Conservation (phyloP, 2,329 filamentous ascomycete species). For the Westerdykella aurantiaca region DNA sequence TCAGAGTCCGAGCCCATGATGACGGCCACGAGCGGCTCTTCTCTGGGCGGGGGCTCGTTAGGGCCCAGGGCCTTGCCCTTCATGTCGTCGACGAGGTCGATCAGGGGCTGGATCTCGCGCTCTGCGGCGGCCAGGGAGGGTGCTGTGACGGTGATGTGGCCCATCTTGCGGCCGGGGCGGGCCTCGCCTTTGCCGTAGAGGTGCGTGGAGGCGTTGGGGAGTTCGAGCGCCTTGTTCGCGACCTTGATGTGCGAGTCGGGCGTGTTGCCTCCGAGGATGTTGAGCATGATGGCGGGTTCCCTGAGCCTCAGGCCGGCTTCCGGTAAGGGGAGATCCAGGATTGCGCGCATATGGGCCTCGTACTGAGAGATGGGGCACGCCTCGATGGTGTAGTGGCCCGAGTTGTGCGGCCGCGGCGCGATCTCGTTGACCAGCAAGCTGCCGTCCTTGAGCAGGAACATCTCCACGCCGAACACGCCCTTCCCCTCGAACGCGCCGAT, state of each 20-base stretch:
- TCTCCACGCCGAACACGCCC: constrained; percentile 92
- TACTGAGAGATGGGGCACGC: constrained; percentile 86
- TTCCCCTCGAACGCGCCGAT: constrained; percentile 77
- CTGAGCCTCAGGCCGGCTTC: constrained; percentile 50
- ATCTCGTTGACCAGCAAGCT: constrained; percentile 79
- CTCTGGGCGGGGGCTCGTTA: constrained; percentile 8
- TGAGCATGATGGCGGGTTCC: constrained; percentile 68
- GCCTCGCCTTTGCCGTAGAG: constrained; percentile 85
- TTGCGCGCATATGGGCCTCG: constrained; percentile 80
- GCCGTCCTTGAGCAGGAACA: constrained; percentile 76
- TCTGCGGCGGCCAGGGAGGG: constrained; percentile 63
- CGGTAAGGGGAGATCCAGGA: constrained; percentile 61
- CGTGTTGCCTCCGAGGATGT: constrained; percentile 66
- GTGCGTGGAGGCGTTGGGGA: constrained; percentile 62
- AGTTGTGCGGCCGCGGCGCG: constrained; percentile 80
- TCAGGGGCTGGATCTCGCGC: constrained; percentile 61
- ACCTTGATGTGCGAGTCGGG: constrained; percentile 59
- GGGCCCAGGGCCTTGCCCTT: constrained; percentile 33
- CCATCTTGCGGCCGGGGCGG: constrained; percentile 87
- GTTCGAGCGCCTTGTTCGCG: constrained; percentile 52
- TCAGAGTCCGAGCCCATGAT: constrained; percentile 84
- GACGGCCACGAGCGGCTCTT: constrained; percentile 60
- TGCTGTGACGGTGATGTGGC: constrained; percentile 79
- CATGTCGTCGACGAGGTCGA: constrained; percentile 58
- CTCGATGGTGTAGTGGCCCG: constrained; percentile 93